Evolutionary conservation across 2,329 filamentous ascomycete species (phyloP), one percentile per base, ranked within the genome.

Genomic region (Fusarium brevicatenulatum): DNA sequence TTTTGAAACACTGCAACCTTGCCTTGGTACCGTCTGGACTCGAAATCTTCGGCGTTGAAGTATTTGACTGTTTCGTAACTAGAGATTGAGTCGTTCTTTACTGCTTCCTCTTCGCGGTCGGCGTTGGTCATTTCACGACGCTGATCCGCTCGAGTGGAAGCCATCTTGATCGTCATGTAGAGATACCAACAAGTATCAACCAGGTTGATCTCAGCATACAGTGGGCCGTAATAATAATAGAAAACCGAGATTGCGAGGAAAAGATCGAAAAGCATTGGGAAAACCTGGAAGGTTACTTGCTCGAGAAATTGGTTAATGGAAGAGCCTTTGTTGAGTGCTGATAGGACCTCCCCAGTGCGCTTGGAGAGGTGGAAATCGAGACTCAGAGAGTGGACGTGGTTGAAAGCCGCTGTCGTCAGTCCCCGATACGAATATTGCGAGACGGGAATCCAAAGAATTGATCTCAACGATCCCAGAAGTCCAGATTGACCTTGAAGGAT

Each of bases 1-100:
- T 83, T 84, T 79, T 95, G 93, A 80, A 91, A 95, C 61, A 88
- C 89, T 50, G 85, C 84, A 61, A 96, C 93, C 32, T 93, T 92
- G 49, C 87, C 83, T 52, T 91, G 88, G 78, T 95, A 95, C 30
- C 93, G 89, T 54, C 87, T 85, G 74, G 94, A 95, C 78, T 96
- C 93, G 78, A 93, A 95, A 5, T 89, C 86, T 78, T 95, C 93
- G 12, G 93, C 93, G 76, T 95, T 95, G 86, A 96, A 96, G 78
- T 95, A 95, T 80, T 95, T 96, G 80, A 95, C 93, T 4, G 93
- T 95, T 84, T 99, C 96, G 81, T 98, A 99, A n/a, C 95, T 97
- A 70, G 96, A 95, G 85, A 99, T 96, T 1, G 96, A 98, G 81
- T 99, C 96, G 80, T 98, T 98, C 83, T 98, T 98, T 76, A 98